Evolutionary conservation across 2,329 filamentous ascomycete species (phyloP), one percentile per base, ranked within the genome.

Genomic region (Cytospora piceae): DNA sequence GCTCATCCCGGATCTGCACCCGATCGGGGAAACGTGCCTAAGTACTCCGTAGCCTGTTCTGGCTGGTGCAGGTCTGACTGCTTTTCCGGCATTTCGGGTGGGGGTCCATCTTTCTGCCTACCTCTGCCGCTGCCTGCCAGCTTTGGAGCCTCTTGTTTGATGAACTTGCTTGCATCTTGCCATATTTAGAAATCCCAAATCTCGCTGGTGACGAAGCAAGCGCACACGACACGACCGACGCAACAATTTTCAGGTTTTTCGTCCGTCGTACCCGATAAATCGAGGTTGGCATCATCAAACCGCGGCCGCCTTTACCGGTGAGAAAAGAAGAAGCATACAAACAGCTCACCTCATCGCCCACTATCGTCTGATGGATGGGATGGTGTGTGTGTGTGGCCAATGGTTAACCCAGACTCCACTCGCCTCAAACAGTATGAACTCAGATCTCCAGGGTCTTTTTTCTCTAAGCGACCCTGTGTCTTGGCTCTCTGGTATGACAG

Each of bases 351-450:
- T 46, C 42, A 46, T 22, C 39, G n/a, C 39, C 39, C 20, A n/a
- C 5, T 39, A 39, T 4, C 20, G 8, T 46, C 22, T 17, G 6
- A 14, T 37, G 34, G 12, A n/a, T 42, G 15, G 15, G 20, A n/a
- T 42, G 39, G 17, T 42, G 39, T 20, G 15, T n/a, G n/a, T n/a
- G 37, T 9, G 37, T 2, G 17, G 37, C 11, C 11, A 11, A 15
- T 37, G 12, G 15, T 39, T n/a, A n/a, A 5, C 39, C 39, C 39
- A 22, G 22, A 51, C 53, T 53, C 62, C 65, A 67, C 61, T 42
- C 65, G 62, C 55, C 57, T 61, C 58, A 61, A 65, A 61, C 58
- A 49, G 51, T 34, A 37, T 7, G 34, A 42, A 39, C 37, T 52
- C 32, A 39, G 58, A 27, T 46, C 42, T 46, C 20, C 42, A 46